Conservation (phyloP, 495 filamentous ascomycete genomes). For the Tuber umbilicatum region DNA sequence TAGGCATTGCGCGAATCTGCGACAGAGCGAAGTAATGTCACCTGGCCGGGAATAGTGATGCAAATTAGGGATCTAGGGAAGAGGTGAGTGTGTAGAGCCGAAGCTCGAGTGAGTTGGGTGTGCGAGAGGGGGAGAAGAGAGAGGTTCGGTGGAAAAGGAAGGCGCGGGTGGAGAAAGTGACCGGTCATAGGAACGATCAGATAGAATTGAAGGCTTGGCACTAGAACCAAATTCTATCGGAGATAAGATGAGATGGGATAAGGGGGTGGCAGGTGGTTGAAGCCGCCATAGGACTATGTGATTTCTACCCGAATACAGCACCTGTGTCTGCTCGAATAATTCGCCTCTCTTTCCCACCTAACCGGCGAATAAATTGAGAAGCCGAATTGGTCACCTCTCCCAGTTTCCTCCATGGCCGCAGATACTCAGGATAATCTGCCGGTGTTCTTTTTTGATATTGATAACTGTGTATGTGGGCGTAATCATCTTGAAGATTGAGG, state of each 20-base stretch:
- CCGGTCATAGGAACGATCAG: background rate
- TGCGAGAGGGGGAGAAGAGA: background rate
- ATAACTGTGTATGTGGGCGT: constrained; percentile 71
- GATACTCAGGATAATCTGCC: constrained; percentile 44
- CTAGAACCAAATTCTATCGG: background rate
- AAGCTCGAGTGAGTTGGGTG: background rate
- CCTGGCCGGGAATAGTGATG: background rate
- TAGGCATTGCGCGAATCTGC: constrained; percentile 2
- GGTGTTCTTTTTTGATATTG: constrained; percentile 88
- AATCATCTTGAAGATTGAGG: background rate
- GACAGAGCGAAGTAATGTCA: background rate
- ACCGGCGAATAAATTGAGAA: background rate
- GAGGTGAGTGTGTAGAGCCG: background rate
- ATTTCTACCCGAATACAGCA: background rate
- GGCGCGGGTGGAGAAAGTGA: background rate
- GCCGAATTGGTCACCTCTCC: background rate
- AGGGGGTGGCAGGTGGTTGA: background rate
- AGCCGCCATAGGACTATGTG: background rate
- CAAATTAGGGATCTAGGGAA: background rate
- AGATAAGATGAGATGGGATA: constrained; percentile 1
- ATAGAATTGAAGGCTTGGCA: background rate
- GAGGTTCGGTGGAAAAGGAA: background rate
- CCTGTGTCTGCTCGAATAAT: background rate
- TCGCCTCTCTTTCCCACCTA: background rate
- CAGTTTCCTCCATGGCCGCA: constrained; percentile 9